These are phyloP conservation scores for Melastoma candidum DNA, from an alignment of 441 rosid species.

Conservation along the genomic window DNA sequence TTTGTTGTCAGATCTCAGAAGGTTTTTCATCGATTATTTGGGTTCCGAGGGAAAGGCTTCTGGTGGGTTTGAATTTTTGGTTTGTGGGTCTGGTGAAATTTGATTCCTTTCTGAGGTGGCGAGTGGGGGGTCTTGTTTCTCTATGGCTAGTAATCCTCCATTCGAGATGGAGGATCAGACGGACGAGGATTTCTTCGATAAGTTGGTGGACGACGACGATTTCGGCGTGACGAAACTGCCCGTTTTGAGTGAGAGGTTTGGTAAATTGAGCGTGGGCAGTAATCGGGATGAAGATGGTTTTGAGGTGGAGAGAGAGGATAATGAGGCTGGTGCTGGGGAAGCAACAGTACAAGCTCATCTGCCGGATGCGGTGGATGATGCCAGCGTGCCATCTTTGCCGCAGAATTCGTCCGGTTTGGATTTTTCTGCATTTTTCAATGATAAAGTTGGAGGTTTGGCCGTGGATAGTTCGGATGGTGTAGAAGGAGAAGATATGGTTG, in stretches of 20 bases:
- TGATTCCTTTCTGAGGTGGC: slow-evolving; percentile 9
- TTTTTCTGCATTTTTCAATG: neutral
- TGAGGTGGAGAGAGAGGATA: slow-evolving; percentile 1
- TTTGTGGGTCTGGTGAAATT: slow-evolving; percentile 17
- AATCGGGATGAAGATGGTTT: slow-evolving; percentile 1
- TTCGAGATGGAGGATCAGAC: slow-evolving; percentile 91
- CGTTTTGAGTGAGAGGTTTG: slow-evolving; percentile 25
- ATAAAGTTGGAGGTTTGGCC: neutral
- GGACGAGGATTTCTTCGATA: slow-evolving; percentile 95
- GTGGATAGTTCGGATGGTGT: slow-evolving; percentile 2
- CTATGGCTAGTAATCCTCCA: slow-evolving; percentile 77
- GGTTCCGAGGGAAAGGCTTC: slow-evolving; percentile 9
- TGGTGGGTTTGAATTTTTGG: slow-evolving; percentile 1
- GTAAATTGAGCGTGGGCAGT: slow-evolving; percentile 36
- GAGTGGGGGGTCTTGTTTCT: slow-evolving; percentile 4
- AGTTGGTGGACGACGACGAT: slow-evolving; percentile 61
- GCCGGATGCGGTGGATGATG: slow-evolving; percentile 1
- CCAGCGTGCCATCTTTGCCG: slow-evolving; percentile 2
- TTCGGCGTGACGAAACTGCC: slow-evolving; percentile 25
- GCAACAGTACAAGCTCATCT: neutral
- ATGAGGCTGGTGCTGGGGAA: slow-evolving; percentile 11
- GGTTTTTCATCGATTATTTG: neutral
- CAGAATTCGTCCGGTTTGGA: neutral
- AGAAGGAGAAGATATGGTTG: neutral
- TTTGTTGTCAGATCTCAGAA: too few relatives aligned